Evolutionary conservation across 2,329 filamentous ascomycete genomes (phyloP).

Genomic region (Scytalidium lignicola): DNA sequence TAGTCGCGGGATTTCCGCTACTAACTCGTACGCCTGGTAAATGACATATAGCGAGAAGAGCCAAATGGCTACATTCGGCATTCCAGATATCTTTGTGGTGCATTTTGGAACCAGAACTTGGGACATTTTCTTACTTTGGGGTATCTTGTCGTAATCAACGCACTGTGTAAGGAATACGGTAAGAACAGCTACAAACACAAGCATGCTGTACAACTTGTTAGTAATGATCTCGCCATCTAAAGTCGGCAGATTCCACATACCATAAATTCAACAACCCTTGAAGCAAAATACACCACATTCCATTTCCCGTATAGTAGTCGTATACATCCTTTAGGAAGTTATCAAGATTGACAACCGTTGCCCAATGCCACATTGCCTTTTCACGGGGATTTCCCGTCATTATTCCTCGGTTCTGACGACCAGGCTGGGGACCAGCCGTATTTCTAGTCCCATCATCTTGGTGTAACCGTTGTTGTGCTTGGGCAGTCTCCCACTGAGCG

Average conservation of each 20-base stretch:
- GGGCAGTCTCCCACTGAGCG: slow-evolving; percentile 50
- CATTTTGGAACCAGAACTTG: slow-evolving; percentile 59
- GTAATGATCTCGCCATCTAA: neutral
- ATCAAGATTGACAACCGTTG: slow-evolving; percentile 66
- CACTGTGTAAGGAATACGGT: slow-evolving; percentile 64
- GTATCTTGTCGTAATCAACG: slow-evolving; percentile 59
- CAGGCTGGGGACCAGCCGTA: slow-evolving; percentile 35
- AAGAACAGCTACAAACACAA: slow-evolving; percentile 63
- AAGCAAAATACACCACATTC: slow-evolving; percentile 64
- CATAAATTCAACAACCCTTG: slow-evolving; percentile 51
- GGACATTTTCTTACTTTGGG: slow-evolving; percentile 42
- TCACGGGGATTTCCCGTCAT: slow-evolving; percentile 52
- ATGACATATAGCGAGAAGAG: slow-evolving; percentile 62
- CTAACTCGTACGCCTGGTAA: slow-evolving; percentile 50
- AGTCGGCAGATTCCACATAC: slow-evolving; percentile 31
- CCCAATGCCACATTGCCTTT: slow-evolving; percentile 68
- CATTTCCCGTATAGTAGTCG: slow-evolving; percentile 61
- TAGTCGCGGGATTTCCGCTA: slow-evolving; percentile 54
- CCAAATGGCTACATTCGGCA: slow-evolving; percentile 43
- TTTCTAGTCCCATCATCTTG: slow-evolving; percentile 33
- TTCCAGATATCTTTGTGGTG: slow-evolving; percentile 33
- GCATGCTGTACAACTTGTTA: slow-evolving; percentile 40
- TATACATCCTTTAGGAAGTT: slow-evolving; percentile 66
- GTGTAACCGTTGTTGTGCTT: slow-evolving; percentile 46
- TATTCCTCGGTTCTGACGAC: slow-evolving; percentile 44